phyloP scores from a whole-genome alignment of 2,329 filamentous ascomycete species.

The Fusarium sp. region DNA sequence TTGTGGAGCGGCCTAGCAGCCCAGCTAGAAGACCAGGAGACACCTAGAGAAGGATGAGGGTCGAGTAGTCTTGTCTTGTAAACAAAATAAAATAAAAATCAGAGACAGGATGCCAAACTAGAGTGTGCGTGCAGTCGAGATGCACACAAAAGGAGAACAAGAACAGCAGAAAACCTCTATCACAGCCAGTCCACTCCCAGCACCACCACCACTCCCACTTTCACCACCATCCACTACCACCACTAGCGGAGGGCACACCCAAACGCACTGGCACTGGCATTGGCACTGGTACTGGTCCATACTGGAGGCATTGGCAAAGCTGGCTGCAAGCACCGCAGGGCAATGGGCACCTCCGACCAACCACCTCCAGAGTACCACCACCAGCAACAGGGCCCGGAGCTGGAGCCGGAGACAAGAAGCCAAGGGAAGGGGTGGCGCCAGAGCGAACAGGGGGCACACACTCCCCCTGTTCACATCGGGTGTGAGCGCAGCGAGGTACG shows the following conservation, averaged over 20 bases:
- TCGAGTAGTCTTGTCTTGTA: not conserved
- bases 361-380: slow-evolving; percentile 10
- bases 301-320: slow-evolving; percentile 16
- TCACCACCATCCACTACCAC: not conserved
- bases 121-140: not conserved
- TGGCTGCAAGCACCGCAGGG: slow-evolving; percentile 6
- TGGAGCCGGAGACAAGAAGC: slow-evolving; percentile 36
- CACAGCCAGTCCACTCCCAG: slow-evolving; percentile 11
- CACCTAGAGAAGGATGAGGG: not conserved
- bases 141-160: not conserved
- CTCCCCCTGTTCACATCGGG: slow-evolving; percentile 1
- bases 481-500: slow-evolving; percentile 19
- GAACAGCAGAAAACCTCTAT: not conserved
- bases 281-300: not conserved
- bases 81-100: not conserved
- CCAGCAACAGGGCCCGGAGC: slow-evolving; percentile 34
- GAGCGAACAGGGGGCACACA: slow-evolving; percentile 13
- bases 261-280: slow-evolving; percentile 11
- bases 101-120: not conserved
- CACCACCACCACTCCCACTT: not conserved
- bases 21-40: slow-evolving; percentile 9
- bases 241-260: slow-evolving; percentile 25
- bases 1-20: not conserved
- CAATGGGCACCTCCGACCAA: not conserved
- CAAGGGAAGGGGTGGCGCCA: slow-evolving; percentile 34